Percentiles rank a stretch among this genome's conserved stretches.
Evolutionary conservation across 2,329 filamentous ascomycete species (phyloP).

Genomic region (Shiraia bambusicola): DNA sequence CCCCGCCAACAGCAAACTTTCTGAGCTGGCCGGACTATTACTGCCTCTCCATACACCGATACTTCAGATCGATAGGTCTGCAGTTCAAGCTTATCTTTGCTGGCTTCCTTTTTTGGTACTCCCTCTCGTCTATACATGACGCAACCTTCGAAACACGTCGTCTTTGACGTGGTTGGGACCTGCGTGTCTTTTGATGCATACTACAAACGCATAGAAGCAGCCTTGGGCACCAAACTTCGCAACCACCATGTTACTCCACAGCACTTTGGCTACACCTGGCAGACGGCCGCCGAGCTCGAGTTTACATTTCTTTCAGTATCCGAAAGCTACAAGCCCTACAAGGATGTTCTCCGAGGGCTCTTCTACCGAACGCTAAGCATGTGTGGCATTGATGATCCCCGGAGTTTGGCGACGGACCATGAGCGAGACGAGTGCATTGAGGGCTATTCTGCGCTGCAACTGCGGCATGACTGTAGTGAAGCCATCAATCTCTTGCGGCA

Average conservation of each 20-base stretch:
- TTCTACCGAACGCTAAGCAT: constrained; percentile 14
- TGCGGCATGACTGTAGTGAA: constrained; percentile 6
- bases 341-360: constrained; percentile 8
- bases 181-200: constrained; percentile 15
- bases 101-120: background rate
- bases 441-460: constrained; percentile 8
- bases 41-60: background rate
- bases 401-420: constrained; percentile 5
- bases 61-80: background rate
- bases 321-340: constrained; percentile 11
- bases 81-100: background rate
- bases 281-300: constrained; percentile 15
- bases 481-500: constrained; percentile 10
- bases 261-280: constrained; percentile 16
- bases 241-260: constrained; percentile 6
- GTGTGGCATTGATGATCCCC: constrained; percentile 8
- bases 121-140: constrained; percentile 5
- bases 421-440: constrained; percentile 12
- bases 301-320: constrained; percentile 16
- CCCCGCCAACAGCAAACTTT: background rate
- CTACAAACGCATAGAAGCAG: constrained; percentile 11
- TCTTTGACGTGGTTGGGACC: constrained; percentile 15
- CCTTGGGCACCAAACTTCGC: constrained; percentile 10
- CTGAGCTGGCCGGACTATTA: constrained; percentile 1
- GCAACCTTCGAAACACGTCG: constrained; percentile 8